phyloP scores from a whole-genome alignment of 345 rosid genomes.

The Eucalyptus lansdowneana region DNA sequence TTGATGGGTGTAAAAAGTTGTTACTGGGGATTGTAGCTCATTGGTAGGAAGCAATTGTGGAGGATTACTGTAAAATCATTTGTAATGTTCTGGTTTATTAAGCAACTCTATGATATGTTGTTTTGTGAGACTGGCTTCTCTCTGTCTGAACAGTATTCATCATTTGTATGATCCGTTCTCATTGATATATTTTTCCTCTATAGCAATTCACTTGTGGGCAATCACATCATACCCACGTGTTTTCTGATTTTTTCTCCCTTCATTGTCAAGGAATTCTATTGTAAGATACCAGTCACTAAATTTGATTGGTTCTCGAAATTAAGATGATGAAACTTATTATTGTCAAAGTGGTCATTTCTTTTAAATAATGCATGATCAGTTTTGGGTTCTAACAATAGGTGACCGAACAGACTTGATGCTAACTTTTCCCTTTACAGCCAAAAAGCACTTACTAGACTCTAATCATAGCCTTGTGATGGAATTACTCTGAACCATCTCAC shows the following conservation, averaged over 20 bases:
- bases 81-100: not conserved
- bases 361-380: not conserved
- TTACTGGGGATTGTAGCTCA: not conserved
- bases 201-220: not conserved
- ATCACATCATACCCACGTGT: not conserved
- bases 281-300: not conserved
- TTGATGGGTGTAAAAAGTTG: not conserved
- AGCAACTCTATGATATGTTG: not conserved
- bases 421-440: not conserved
- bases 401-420: not conserved
- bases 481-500: not conserved
- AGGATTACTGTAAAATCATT: not conserved
- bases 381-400: not conserved
- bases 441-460: not conserved
- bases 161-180: not conserved
- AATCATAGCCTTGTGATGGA: not conserved
- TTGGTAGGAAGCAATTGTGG: not conserved
- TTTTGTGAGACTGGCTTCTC: not conserved
- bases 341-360: not conserved
- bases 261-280: not conserved
- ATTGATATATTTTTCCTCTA: not conserved
- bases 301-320: not conserved
- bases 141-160: not conserved
- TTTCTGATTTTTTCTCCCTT: not conserved
- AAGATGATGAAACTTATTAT: not conserved